Evolutionary conservation across 176 grass and related monocot genomes (phyloP), one percentile per base, ranked within the genome.

Genomic region (Metroxylon sagu): DNA sequence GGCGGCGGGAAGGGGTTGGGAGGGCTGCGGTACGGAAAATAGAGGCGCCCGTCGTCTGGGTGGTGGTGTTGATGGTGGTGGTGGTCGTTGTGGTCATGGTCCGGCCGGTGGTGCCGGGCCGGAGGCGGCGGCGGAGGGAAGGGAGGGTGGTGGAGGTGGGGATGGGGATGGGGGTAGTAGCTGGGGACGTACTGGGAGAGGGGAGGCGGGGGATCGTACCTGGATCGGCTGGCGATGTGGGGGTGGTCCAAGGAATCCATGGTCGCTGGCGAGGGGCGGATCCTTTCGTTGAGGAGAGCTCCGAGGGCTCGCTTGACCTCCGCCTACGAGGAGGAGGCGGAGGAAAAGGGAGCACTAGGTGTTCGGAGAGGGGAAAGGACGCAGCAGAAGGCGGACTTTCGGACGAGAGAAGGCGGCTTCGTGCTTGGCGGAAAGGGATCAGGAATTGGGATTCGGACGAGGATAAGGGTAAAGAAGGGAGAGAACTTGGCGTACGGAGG

Each of bases 161-260:
- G 57, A 52, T 25, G 26, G 21, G 64, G 12, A 5, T 56, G 54
- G 63, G 25, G 18, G 51, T 68, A 68, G 51, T 25, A 55, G 55
- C 35, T 35, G 50, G 52, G 29, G 4, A 68, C 59, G n/a, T 54
- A 64, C 16, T 56, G 71, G 30, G 65, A 51, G 3, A 28, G 52
- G 4, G 52, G 65, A 15, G 52, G 52, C 8, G 31, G 50, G 49
- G 50, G 27, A 26, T 79, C 77, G 50, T 78, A 87, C 84, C 84
- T 87, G 66, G 71, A 62, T 19, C 78, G 70, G 54, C 63, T 26
- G 5, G 69, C 63, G 16, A 67, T 16, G 26, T 54, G 65, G 31
- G 28, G 65, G 0, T 51, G 52, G 35, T 16, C 52, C 18, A 31
- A 29, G 3, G 52, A 10, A 31, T 55, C 65, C 65, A 68, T 68